Evolutionary conservation across 2,329 filamentous ascomycete genomes (phyloP).

Genomic region (Apiospora rasikravindrae): DNA sequence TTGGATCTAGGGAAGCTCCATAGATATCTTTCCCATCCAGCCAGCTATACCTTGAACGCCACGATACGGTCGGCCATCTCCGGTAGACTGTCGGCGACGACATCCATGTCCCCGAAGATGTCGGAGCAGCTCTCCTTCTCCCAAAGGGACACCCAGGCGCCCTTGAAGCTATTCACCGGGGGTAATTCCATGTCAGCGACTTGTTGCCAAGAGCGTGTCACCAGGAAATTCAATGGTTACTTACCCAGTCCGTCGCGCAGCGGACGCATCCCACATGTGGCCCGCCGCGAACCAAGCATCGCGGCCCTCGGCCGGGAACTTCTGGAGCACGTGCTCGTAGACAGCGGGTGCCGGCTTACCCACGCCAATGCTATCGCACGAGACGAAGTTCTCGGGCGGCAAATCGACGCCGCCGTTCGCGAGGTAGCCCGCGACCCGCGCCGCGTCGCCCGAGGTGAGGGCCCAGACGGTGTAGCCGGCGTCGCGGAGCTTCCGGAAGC

Average conservation of each 20-base stretch:
- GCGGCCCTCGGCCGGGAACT: conserved; percentile 41
- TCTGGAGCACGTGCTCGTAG: conserved; percentile 43
- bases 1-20: neutral
- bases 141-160: conserved; percentile 58
- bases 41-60: neutral
- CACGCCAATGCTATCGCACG: conserved; percentile 54
- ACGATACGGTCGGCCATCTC: conserved; percentile 53
- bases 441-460: conserved; percentile 56
- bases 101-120: conserved; percentile 58
- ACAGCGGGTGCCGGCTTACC: conserved; percentile 56
- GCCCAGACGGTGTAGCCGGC: conserved; percentile 59
- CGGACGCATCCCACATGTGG: conserved; percentile 64
- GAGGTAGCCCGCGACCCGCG: conserved; percentile 58
- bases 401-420: conserved; percentile 51
- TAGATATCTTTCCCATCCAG: neutral
- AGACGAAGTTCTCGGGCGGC: conserved; percentile 55
- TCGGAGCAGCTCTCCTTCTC: conserved; percentile 56
- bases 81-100: conserved; percentile 50
- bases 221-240: neutral
- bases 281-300: conserved; percentile 63
- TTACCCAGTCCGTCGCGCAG: conserved; percentile 52
- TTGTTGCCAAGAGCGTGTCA: neutral
- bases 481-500: conserved; percentile 47
- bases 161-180: conserved; percentile 44
- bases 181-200: neutral